Percentiles rank a stretch among this genome's conserved stretches.
Evolutionary conservation across 805 yeast species (phyloP).

Genomic region (Candida ipomoeae): DNA sequence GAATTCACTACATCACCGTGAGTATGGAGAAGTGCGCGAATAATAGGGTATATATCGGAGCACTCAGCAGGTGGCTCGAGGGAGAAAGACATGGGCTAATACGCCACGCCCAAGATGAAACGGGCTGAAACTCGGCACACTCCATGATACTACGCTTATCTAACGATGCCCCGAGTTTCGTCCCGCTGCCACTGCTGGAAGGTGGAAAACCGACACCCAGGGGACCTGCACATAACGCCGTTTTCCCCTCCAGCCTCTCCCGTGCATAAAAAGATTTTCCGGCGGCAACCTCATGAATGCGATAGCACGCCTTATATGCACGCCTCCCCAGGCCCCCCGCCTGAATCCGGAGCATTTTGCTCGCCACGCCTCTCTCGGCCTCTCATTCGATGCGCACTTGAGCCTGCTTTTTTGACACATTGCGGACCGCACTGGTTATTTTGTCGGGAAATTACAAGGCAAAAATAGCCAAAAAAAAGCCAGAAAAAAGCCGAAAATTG

Average conservation of each 20-base stretch:
- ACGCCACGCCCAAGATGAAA: too few relatives aligned
- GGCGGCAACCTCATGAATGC: constrained; percentile 3
- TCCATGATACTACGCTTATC: too few relatives aligned
- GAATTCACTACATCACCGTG: neutral
- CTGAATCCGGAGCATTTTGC: neutral
- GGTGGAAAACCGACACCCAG: neutral
- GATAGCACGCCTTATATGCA: neutral
- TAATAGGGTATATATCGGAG: constrained; percentile 1
- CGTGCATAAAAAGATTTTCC: constrained; percentile 5
- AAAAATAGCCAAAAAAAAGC: too few relatives aligned
- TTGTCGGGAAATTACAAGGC: too few relatives aligned
- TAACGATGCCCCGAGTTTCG: too few relatives aligned
- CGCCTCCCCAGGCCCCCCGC: constrained; percentile 1
- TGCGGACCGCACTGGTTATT: neutral
- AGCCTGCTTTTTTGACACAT: neutral
- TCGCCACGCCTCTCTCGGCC: neutral
- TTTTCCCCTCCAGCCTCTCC: too few relatives aligned
- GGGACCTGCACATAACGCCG: neutral
- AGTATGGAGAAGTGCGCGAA: constrained; percentile 6
- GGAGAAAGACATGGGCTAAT: neutral
- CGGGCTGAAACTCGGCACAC: neutral
- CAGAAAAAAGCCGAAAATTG: too few relatives aligned
- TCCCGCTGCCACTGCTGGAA: neutral
- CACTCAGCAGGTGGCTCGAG: neutral
- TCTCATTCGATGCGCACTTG: neutral